These are phyloP conservation scores for Barnettozyma wickerhamii DNA, from an alignment of 805 yeast genomes.

Conservation along the genomic window DNA sequence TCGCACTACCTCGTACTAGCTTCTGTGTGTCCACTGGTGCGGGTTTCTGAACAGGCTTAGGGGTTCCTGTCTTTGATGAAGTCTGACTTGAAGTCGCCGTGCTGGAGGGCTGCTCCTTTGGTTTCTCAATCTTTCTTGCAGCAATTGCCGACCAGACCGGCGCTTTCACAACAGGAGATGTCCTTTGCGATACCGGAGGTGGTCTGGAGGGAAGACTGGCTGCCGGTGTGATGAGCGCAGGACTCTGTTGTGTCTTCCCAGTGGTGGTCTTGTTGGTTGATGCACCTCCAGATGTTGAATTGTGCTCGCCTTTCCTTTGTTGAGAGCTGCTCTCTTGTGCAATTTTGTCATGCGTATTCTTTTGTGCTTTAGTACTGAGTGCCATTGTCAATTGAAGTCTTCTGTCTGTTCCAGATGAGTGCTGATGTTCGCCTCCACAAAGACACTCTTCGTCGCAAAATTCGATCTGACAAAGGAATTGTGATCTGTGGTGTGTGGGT, in stretches of 20 bases:
- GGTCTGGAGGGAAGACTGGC: constrained; percentile 8
- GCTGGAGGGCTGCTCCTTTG: not conserved
- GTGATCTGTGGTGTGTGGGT: not conserved
- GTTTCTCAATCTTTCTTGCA: not conserved
- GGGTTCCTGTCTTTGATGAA: not conserved
- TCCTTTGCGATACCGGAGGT: constrained; percentile 1
- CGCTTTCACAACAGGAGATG: not conserved
- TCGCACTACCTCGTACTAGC: not conserved
- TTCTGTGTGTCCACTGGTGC: not conserved
- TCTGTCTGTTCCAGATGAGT: not conserved
- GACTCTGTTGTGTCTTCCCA: not conserved
- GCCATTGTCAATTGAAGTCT: not conserved
- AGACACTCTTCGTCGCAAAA: too few relatives aligned
- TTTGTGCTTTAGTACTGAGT: not conserved
- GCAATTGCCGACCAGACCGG: constrained; percentile 7
- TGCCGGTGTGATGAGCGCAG: not conserved
- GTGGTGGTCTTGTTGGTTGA: not conserved
- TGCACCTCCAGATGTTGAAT: not conserved
- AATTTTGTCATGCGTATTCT: not conserved
- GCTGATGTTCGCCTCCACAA: not conserved
- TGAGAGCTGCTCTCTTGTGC: not conserved
- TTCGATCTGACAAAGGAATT: too few relatives aligned
- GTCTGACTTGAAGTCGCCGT: not conserved
- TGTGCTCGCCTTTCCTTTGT: constrained; percentile 1
- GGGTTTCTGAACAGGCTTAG: not conserved